Evolutionary conservation across 306 rosid species (phyloP).

Genomic region (Rosa chinensis): DNA sequence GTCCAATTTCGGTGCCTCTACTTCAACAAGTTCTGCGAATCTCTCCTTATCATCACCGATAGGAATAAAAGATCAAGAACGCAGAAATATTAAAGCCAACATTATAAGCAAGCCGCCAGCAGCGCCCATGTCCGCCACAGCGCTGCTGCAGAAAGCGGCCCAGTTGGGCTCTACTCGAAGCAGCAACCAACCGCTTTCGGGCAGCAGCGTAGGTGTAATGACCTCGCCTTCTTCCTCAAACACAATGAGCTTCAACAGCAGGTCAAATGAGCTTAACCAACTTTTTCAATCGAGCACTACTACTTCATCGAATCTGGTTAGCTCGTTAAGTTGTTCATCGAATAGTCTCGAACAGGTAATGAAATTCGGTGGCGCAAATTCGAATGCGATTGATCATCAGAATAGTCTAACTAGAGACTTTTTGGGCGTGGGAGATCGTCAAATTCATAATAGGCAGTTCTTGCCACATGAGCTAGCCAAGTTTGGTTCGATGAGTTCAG

Average conservation of each 20-base stretch:
- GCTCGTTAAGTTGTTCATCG: constrained; percentile 5
- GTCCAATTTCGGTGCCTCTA: constrained; percentile 40
- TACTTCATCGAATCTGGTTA: neutral
- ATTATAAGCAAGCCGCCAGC: constrained; percentile 20
- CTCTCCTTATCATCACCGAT: constrained; percentile 48
- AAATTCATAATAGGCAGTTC: constrained; percentile 31
- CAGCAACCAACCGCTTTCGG: constrained; percentile 43
- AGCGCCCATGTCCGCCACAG: constrained; percentile 65
- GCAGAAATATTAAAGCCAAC: constrained; percentile 9
- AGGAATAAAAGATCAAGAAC: constrained; percentile 42
- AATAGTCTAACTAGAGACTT: constrained; percentile 77
- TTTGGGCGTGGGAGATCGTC: constrained; percentile 56
- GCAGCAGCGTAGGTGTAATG: constrained; percentile 55
- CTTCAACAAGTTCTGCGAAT: constrained; percentile 37
- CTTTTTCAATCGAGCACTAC: constrained; percentile 14
- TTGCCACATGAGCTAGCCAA: constrained; percentile 62
- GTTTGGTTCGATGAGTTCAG: constrained; percentile 47
- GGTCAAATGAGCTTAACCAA: constrained; percentile 21
- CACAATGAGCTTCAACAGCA: constrained; percentile 27
- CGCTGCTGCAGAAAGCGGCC: constrained; percentile 51
- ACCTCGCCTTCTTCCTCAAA: constrained; percentile 47
- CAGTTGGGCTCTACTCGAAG: constrained; percentile 48
- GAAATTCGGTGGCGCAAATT: neutral
- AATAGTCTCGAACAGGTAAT: constrained; percentile 19
- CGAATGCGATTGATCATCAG: constrained; percentile 26